Conservation (phyloP, 257 asterid genomes). For the Ligustrum vulgare region DNA sequence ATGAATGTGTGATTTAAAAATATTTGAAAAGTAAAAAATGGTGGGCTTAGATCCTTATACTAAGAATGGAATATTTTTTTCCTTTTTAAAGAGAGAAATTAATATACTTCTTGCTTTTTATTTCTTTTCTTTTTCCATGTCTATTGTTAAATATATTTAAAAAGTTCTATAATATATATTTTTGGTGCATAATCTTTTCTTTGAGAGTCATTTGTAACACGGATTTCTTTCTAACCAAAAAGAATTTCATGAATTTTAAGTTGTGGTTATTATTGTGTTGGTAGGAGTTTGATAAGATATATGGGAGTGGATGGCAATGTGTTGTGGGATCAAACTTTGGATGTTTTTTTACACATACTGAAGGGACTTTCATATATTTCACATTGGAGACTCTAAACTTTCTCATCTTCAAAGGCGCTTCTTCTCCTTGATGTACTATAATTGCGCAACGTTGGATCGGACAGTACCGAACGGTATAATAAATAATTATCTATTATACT, state of each 20-base stretch:
- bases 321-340: slow-evolving; percentile 97
- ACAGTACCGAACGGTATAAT: neutral
- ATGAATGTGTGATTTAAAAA: no score
- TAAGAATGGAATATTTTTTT: no score
- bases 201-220: neutral
- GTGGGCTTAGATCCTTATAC: no score
- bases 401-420: slow-evolving; percentile 88
- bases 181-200: neutral
- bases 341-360: slow-evolving; percentile 79
- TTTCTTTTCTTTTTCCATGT: no score
- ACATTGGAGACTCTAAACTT: slow-evolving; percentile 85
- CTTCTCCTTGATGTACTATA: slow-evolving; percentile 30
- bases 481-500: neutral
- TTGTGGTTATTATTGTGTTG: slow-evolving; percentile 7
- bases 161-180: no score
- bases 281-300: slow-evolving; percentile 82
- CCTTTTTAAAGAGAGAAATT: no score
- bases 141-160: no score
- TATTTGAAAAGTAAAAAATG: no score
- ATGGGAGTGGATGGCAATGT: slow-evolving; percentile 94
- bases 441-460: neutral
- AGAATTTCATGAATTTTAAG: no score
- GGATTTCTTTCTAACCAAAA: neutral
- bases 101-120: no score
- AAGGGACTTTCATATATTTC: slow-evolving; percentile 87